Evolutionary conservation across 2,329 filamentous ascomycete genomes (phyloP).

Genomic region (Neonectria sp.): DNA sequence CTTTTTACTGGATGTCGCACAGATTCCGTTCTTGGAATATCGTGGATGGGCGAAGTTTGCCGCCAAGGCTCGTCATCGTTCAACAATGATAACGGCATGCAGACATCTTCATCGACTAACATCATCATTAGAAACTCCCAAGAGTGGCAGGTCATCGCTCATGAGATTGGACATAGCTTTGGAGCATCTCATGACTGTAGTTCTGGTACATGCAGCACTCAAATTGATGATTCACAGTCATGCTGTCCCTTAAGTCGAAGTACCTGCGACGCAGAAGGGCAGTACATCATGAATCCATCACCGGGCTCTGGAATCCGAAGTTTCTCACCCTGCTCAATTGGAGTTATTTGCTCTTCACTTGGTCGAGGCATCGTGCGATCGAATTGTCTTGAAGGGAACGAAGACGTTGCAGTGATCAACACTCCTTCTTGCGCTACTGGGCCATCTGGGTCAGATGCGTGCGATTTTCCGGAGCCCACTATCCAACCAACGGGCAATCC

Average conservation of each 20-base stretch:
- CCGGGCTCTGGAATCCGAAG: conserved; percentile 76
- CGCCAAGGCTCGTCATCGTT: conserved; percentile 59
- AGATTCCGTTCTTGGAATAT: conserved; percentile 84
- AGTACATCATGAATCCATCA: conserved; percentile 92
- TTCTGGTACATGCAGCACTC: conserved; percentile 17
- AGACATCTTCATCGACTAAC: conserved; percentile 79
- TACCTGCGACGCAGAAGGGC: conserved; percentile 78
- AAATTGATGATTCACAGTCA: conserved; percentile 56
- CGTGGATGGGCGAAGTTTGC: conserved; percentile 90
- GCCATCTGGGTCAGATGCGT: neutral
- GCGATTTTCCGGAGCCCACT: neutral
- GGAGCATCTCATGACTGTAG: conserved; percentile 41
- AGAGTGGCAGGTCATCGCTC: conserved; percentile 92
- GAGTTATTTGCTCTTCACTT: conserved; percentile 88
- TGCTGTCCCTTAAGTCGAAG: conserved; percentile 76
- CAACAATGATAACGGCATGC: conserved; percentile 76
- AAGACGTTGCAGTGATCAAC: conserved; percentile 80
- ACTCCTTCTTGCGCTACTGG: conserved; percentile 90
- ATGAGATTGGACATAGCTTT: conserved; percentile 81
- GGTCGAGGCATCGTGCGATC: conserved; percentile 80
- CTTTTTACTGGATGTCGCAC: conserved; percentile 82
- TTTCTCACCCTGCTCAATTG: conserved; percentile 87
- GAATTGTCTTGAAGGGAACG: conserved; percentile 81
- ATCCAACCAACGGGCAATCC: neutral
- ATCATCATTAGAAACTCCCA: conserved; percentile 78